These are phyloP conservation scores for Alternaria brassicae DNA, from an alignment of 2,329 filamentous ascomycete species.

Conservation along the genomic window DNA sequence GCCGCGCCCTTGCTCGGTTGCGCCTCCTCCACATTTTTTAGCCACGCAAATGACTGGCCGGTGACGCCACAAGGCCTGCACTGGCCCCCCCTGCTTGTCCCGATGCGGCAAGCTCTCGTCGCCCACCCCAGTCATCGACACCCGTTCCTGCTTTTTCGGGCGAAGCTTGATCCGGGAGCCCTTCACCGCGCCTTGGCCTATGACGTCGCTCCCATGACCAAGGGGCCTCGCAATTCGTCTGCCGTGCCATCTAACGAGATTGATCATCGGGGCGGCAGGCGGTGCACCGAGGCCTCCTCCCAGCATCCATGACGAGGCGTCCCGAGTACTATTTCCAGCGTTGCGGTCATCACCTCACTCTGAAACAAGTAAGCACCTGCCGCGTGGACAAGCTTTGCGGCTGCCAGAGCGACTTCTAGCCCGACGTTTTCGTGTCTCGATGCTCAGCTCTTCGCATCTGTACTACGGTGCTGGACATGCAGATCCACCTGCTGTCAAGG, in stretches of 20 bases:
- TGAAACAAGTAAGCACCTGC: constrained; percentile 10
- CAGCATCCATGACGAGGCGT: neutral
- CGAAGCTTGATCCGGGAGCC: neutral
- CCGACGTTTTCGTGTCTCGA: neutral
- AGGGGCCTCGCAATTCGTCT: neutral
- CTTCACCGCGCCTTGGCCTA: neutral
- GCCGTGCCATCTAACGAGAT: neutral
- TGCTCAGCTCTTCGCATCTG: neutral
- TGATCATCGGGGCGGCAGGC: neutral
- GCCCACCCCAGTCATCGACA: neutral
- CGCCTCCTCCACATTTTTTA: constrained; percentile 29
- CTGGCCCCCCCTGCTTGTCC: constrained; percentile 14
- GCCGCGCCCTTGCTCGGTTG: constrained; percentile 22
- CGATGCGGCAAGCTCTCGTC: constrained; percentile 19
- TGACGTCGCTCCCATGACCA: constrained; percentile 1
- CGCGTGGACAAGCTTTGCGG: constrained; percentile 10
- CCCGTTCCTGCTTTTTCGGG: neutral
- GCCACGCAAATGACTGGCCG: constrained; percentile 30
- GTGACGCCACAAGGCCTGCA: constrained; percentile 32
- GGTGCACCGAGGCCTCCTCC: too few relatives aligned
- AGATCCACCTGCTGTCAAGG: constrained; percentile 17
- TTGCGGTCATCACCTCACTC: neutral
- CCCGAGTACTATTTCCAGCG: constrained; percentile 4
- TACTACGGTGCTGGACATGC: neutral
- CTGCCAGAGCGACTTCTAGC: neutral